Evolutionary conservation across 2,329 filamentous ascomycete species (phyloP).

Genomic region (Pestalotiopsis fici): DNA sequence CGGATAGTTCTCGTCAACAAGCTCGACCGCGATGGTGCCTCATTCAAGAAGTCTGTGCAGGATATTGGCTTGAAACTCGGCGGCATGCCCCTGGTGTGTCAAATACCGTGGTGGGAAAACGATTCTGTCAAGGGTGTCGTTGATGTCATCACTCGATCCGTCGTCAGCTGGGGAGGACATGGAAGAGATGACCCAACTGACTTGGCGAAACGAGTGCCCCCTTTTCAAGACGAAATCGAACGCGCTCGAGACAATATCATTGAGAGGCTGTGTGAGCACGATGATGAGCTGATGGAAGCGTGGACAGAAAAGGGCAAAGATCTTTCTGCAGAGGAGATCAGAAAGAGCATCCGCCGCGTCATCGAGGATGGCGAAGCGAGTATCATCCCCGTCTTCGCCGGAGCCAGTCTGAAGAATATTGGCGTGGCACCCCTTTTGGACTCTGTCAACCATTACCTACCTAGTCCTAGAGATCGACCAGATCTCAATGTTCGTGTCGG

Average conservation of each 20-base stretch:
- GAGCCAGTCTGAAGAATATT: conserved; percentile 90
- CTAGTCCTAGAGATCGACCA: conserved; percentile 77
- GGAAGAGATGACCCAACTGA: conserved; percentile 37
- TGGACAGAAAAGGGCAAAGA: conserved; percentile 80
- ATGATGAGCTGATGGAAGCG: conserved; percentile 81
- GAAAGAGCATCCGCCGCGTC: conserved; percentile 72
- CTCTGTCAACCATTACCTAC: conserved; percentile 83
- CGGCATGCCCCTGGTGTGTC: conserved; percentile 87
- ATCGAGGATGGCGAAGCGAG: conserved; percentile 68
- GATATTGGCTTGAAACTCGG: conserved; percentile 80
- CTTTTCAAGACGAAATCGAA: conserved; percentile 67
- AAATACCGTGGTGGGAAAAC: conserved; percentile 92
- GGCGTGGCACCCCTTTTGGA: conserved; percentile 92
- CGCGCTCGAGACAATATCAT: conserved; percentile 76
- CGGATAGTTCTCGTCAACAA: conserved; percentile 84
- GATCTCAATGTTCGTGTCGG: conserved; percentile 77
- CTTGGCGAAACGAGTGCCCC: conserved; percentile 53
- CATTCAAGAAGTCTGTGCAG: conserved; percentile 80
- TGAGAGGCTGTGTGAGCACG: conserved; percentile 84
- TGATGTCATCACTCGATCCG: conserved; percentile 76
- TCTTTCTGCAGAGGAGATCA: conserved; percentile 68
- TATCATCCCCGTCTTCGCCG: conserved; percentile 86
- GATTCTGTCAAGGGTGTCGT: conserved; percentile 81
- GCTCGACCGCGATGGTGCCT: conserved; percentile 79
- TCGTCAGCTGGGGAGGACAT: conserved; percentile 65